Evolutionary conservation across 306 rosid species (phyloP), one percentile per base, ranked within the genome.

Genomic region (Macrotyloma uniflorum): DNA sequence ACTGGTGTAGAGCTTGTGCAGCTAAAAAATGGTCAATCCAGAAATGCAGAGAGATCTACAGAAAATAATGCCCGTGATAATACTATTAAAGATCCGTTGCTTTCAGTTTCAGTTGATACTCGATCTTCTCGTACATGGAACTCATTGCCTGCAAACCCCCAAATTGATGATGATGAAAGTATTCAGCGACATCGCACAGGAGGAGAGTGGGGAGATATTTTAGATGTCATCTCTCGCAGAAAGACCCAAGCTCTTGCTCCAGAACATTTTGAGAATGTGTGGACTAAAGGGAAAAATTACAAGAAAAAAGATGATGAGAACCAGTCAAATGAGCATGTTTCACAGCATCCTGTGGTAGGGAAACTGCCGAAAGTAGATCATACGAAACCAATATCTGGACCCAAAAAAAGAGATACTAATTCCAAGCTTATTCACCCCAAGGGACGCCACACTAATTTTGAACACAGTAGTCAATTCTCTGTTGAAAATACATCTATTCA

Each of bases 241-340:
- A 93, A 96, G 90, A 88, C 88, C 67, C 87, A 85, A 83, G 92
- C 97, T 76, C 90, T 96, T 86, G 96, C 99, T 84, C 99, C 99
- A 14, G 99, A 96, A 81, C 90, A 96, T 85, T 86, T 96, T 74
- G 98, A 96, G 61, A 96, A 93, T 83, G 72, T 93, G 88, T 96
- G 99, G 99, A 77, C 97, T 16, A 96, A 91, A 76, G 99, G 98
- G 64, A 91, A 85, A 84, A 78, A 93, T 85, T 93, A 91, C 85
- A 83, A 62, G 86, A 86, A 67, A 76, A 93, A 51, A 76, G 97
- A 77, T 71, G 91, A 80, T 5, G 90, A 86, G 59, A 86, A 83
- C 84, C 86, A 19, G 54, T 82, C 83, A 53, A 80, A 36, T 70
- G 90, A 89, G 83, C 88, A 83, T 43, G 84, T 64, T 40, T 75